Evolutionary conservation across 495 filamentous ascomycete species (phyloP).

Genomic region (Ascodesmis nigricans): DNA sequence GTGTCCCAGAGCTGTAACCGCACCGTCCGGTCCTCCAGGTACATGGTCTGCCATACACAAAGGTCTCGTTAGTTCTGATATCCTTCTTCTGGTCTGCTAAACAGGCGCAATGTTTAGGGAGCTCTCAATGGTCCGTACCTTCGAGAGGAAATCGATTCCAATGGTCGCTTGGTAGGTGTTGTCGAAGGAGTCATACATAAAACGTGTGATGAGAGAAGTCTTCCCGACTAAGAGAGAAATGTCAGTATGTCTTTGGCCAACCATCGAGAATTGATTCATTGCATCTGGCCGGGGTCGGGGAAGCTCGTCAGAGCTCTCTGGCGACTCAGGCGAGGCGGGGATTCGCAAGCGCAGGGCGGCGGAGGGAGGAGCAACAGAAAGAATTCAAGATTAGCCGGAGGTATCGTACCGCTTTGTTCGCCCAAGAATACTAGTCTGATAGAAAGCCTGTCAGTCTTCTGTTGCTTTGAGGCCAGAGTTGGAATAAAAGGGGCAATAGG

Average conservation of each 20-base stretch:
- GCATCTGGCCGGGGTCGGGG: too few species aligned
- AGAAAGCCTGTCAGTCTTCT: constrained; percentile 7
- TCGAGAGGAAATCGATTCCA: constrained; percentile 97
- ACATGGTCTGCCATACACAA: constrained; percentile 59
- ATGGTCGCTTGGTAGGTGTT: constrained; percentile 99
- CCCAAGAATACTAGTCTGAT: constrained; percentile 82
- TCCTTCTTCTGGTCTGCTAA: neutral
- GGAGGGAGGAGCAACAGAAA: neutral
- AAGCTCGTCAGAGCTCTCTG: constrained; percentile 1
- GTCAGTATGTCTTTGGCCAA: too few species aligned
- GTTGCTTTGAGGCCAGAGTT: constrained; percentile 1
- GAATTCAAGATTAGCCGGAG: constrained; percentile 2
- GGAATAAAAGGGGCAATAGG: constrained; percentile 7
- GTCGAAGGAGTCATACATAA: constrained; percentile 99
- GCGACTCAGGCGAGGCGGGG: constrained; percentile 14
- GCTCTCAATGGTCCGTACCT: constrained; percentile 32
- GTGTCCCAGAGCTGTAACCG: constrained; percentile 97
- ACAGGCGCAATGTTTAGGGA: constrained; percentile 2
- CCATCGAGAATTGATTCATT: too few species aligned
- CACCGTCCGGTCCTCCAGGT: constrained; percentile 94
- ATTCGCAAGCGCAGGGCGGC: too few species aligned
- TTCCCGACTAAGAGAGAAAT: constrained; percentile 86
- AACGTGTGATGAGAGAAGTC: constrained; percentile 92
- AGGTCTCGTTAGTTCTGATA: constrained; percentile 1
- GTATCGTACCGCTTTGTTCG: constrained; percentile 76